Evolutionary conservation across 768 basidiomycete species (phyloP), one percentile per base, ranked within the genome.

Genomic region (Agrocybe praecox): DNA sequence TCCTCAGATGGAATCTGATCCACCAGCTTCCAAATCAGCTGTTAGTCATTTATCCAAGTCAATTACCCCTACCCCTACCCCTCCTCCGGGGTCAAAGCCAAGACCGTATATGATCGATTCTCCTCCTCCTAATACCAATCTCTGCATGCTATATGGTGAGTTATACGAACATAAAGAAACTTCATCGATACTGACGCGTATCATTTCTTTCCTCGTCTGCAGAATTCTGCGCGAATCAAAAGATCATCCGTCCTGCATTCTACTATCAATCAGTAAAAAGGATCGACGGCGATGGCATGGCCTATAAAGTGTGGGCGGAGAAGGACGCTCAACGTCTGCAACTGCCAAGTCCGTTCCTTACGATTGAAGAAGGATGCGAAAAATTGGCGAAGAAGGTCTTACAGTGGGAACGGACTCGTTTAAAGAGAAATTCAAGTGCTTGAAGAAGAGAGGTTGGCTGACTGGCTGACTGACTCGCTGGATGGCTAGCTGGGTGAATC

Each of bases 231-330:
- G 59, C 56, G 12, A 56, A 64, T 23, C 54, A 57, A 53, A 10
- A 51, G 58, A 32, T 65, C 6, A 60, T 68, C 2, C 60, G 47
- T 10, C 80, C 80, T 0, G 64, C 64, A 55, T 75, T 80, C 52
- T 66, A 71, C 45, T 61, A 74, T 47, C 66, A 70, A 59, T 52
- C 55, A 24, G 59, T 68, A 15, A 50, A 61, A 21, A 64, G 67
- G 40, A 64, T 64, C 33, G 64, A 63, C 15, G 70, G 66, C 9
- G 26, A 29, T 45, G 65, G 62, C 23, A 70, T 65, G 19, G 58
- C 51, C 52, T 76, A 72, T 52, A 76, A 72, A 32, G 78, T 79
- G 5, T 82, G 80, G 80, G 74, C 80, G n/a, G 69, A 78, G 55
- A 73, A 80, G 42, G 77, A 75, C 17, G 70, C 69, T 32, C 76